Evolutionary conservation across 192 early-diverging fungal species (phyloP).

Genomic region (Podila epigama): DNA sequence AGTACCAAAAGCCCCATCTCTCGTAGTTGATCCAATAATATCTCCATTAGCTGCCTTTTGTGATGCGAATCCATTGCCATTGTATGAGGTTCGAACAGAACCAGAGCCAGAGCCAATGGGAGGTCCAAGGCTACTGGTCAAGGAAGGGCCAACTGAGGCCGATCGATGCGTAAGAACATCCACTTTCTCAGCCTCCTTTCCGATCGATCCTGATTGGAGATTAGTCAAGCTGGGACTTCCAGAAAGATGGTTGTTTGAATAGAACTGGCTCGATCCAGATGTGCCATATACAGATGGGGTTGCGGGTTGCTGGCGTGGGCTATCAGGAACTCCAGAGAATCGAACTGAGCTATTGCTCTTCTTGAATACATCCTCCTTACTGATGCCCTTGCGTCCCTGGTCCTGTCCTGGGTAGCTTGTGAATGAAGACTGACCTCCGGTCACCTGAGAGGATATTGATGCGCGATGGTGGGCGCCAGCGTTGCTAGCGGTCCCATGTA

Average conservation of each 20-base stretch:
- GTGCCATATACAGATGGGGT: conserved; percentile 19
- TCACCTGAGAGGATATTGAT: not conserved
- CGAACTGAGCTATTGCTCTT: conserved; percentile 24
- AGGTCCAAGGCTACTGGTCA: conserved; percentile 40
- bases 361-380: conserved; percentile 8
- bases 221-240: conserved; percentile 5
- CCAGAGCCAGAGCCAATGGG: conserved; percentile 42
- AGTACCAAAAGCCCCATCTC: not conserved
- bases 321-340: conserved; percentile 18
- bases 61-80: not conserved
- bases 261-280: not conserved
- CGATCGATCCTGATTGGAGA: conserved; percentile 9
- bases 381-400: not conserved
- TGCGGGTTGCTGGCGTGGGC: conserved; percentile 9
- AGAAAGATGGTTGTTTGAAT: not conserved
- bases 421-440: not conserved
- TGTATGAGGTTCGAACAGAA: no score
- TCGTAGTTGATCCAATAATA: not conserved
- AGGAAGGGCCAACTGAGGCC: not conserved
- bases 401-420: not conserved
- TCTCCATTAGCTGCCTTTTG: conserved; percentile 11
- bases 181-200: conserved; percentile 22
- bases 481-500: not conserved
- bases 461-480: no score
- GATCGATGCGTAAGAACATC: conserved; percentile 29